Base-by-base conservation (phyloP, 352 stramenopile species). In the Salisapilia sapeloensis region DNA sequence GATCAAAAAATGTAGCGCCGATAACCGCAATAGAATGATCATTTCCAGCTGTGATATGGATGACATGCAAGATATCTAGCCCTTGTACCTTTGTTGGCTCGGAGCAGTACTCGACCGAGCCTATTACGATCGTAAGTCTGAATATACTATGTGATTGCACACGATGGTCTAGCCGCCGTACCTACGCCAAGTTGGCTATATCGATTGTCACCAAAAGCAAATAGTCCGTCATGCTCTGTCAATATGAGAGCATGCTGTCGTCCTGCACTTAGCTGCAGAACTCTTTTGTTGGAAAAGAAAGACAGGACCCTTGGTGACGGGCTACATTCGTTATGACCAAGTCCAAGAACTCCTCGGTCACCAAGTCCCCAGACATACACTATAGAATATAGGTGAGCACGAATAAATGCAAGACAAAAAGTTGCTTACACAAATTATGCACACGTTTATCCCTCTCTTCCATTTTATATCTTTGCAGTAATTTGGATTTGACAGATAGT, bases 281-380 rank as follows among this genome's bases (percentile, higher is more conserved):
- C 60, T 22, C 57, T 48, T 34, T 60, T 59, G 2, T 48, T 46
- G 34, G 75, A 71, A 25, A 84, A 80, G 2, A 75, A 34, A 8
- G 54, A 44, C 21, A 89, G 51, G 8, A 69, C 42, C 7, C 50
- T 50, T 25, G 66, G 66, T n/a, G 41, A 30, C 5, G 43, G 38
- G 2, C 33, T 60, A n/a, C 63, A 60, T 11, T 49, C 15, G 2
- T 41, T 60, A 21, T 71, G 53, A 18, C 63, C 66, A 31, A 71
- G 61, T 2, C 66, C 66, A 12, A 87, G 48, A 9, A 80, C 41
- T 1, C 67, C 72, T 5, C 53, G 52, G 23, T 77, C 51, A 3
- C 69, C 66, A 32, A 66, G 48, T 13, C 72, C 72, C 72, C 72
- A 85, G 2, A 69, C 81, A 24, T 72, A 48, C 19, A 84, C 67